Percentiles rank a stretch among this genome's conserved stretches.
phyloP scores from a whole-genome alignment of 257 asterid genomes.

The Nicotiana undulata region DNA sequence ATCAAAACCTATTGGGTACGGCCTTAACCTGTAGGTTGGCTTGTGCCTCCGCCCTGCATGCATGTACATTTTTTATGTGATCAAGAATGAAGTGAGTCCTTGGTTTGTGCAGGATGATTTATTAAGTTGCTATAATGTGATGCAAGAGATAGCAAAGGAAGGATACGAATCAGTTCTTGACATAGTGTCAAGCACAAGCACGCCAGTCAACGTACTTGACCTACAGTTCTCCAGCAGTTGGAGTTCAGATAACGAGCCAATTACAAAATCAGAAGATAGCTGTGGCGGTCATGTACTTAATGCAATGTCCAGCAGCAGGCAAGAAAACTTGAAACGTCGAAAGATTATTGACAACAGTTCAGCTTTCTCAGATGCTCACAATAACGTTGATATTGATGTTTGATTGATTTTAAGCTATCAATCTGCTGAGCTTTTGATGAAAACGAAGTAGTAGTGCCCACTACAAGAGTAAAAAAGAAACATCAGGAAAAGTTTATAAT shows the following conservation, averaged over 20 bases:
- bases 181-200: slow-evolving; percentile 27
- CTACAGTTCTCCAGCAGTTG: slow-evolving; percentile 24
- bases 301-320: background rate
- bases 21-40: too few relatives aligned
- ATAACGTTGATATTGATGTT: background rate
- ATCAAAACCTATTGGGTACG: too few relatives aligned
- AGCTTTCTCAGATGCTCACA: slow-evolving; percentile 5
- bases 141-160: slow-evolving; percentile 32
- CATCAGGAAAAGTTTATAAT: too few relatives aligned
- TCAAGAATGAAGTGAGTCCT: background rate
- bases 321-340: slow-evolving; percentile 20
- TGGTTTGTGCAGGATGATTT: slow-evolving; percentile 34
- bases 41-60: too few relatives aligned
- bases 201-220: slow-evolving; percentile 45
- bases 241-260: slow-evolving; percentile 14
- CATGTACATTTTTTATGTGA: background rate
- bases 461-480: background rate
- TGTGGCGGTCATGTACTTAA: background rate
- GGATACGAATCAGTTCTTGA: slow-evolving; percentile 24
- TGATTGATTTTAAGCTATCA: background rate
- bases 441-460: background rate
- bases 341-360: slow-evolving; percentile 15
- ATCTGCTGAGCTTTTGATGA: background rate
- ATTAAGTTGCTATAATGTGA: slow-evolving; percentile 29
- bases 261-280: background rate